phyloP scores from a whole-genome alignment of 129 eudicot genomes.

The Artemisia annua region DNA sequence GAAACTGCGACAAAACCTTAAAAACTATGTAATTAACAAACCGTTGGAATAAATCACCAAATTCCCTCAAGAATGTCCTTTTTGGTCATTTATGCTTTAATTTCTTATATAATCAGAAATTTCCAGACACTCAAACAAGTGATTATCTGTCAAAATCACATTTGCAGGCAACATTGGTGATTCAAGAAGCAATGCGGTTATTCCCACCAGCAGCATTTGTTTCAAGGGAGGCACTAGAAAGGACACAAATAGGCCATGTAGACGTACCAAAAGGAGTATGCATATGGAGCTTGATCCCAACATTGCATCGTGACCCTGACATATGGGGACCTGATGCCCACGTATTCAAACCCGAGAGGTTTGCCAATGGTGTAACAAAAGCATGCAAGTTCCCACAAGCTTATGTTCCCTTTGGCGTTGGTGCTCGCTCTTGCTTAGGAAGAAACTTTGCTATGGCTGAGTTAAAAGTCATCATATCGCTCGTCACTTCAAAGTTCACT shows the following conservation, averaged over 20 bases:
- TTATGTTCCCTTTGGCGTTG: conserved; percentile 79
- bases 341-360: conserved; percentile 72
- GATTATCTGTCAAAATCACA: not conserved
- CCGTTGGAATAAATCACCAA: too few species aligned
- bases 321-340: conserved; percentile 81
- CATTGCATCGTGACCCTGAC: conserved; percentile 72
- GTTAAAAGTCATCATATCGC: conserved; percentile 58
- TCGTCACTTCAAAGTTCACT: conserved; percentile 59
- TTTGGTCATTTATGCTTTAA: too few species aligned
- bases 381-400: conserved; percentile 86
- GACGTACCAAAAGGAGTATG: conserved; percentile 83
- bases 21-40: too few species aligned
- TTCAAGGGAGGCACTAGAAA: conserved; percentile 83
- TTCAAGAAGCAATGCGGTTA: conserved; percentile 78
- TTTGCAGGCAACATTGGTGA: conserved; percentile 77
- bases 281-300: conserved; percentile 89
- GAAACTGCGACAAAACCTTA: too few species aligned
- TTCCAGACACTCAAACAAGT: not conserved
- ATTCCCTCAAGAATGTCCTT: too few species aligned
- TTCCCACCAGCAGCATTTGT: conserved; percentile 95
- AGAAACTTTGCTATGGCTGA: conserved; percentile 71
- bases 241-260: conserved; percentile 61
- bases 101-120: too few species aligned
- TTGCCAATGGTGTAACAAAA: conserved; percentile 54
- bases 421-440: conserved; percentile 76